These are phyloP conservation scores for Diaporthe sp. DNA, from an alignment of 2,329 filamentous ascomycete genomes.

Conservation along the genomic window DNA sequence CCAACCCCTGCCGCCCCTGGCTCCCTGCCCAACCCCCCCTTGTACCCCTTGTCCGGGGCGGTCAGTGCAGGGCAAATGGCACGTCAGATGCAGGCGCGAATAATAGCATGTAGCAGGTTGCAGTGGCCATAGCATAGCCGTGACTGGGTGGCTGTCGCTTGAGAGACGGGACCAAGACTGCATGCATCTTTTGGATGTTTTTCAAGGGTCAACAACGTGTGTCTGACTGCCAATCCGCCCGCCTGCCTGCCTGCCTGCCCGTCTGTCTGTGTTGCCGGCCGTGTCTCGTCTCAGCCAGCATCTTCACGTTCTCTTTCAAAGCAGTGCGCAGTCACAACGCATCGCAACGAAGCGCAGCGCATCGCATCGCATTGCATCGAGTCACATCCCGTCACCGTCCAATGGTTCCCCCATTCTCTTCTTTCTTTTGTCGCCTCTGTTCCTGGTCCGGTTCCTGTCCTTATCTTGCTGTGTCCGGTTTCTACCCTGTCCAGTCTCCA, in stretches of 20 bases:
- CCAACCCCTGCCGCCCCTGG: background rate
- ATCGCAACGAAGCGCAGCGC: conserved; percentile 1
- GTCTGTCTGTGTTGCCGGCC: background rate
- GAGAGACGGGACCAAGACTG: conserved; percentile 16
- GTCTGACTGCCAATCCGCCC: background rate
- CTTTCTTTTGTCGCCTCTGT: conserved; percentile 28
- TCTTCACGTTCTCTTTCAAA: background rate
- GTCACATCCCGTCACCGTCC: conserved; percentile 14
- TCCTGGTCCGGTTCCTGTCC: conserved; percentile 4
- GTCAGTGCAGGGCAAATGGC: conserved; percentile 30
- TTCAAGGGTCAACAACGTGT: conserved; percentile 13
- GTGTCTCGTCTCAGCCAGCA: conserved; percentile 13
- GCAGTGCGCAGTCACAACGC: conserved; percentile 6
- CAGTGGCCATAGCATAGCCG: conserved; percentile 4
- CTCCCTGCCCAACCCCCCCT: conserved; percentile 1
- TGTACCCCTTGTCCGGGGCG: conserved; percentile 21
- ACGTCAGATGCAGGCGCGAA: conserved; percentile 26
- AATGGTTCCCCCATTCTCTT: background rate
- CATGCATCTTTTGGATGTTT: conserved; percentile 13
- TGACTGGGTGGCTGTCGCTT: conserved; percentile 20
- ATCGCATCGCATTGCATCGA: conserved; percentile 13
- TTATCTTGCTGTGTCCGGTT: background rate
- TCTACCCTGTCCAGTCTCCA: background rate
- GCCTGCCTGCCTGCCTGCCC: background rate
- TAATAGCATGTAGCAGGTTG: background rate